Evolutionary conservation across 805 yeast species (phyloP), one percentile per base, ranked within the genome.

Genomic region (Saccharomycopsis fermentans): DNA sequence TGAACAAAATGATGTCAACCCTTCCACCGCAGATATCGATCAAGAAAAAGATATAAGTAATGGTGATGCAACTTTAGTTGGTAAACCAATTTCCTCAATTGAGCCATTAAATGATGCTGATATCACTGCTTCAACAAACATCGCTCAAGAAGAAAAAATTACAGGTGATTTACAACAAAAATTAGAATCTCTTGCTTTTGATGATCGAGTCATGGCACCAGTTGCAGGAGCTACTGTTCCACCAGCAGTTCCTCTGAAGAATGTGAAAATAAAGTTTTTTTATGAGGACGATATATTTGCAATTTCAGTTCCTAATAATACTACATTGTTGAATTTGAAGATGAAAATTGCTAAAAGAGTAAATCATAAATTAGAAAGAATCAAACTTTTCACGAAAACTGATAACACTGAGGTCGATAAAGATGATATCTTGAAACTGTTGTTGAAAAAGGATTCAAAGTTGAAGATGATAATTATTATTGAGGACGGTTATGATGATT

Each of bases 211-310:
- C 24, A 36, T 43, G 56, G 56, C 34, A 17, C 43, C 34, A 14
- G 50, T 43, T 21, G 50, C 50, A 21, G 50, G 32, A 17, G 32
- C 56, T 21, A 43, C 50, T 11, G 50, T 43, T 16, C 55, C 55
- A 27, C 50, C 50, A 14, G 53, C 53, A 14, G 37, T 32, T 29
- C 53, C 53, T 29, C 47, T 50, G 35, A 56, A 59, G 55, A 81
- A 81, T 65, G 72, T 75, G 19, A 87, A 87, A 69, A 80, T 87
- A 55, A 87, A 87, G 68, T 86, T 87, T 66, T 87, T 84, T 68
- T 86, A 81, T 66, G 84, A 83, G 59, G 94, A 86, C 65, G 96
- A 87, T 67, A 87, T 87, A 16, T 87, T 87, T 73, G 94, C 90
- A 1, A 74, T 87, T 48, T 70, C 82, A 61, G 71, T 83, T 40